Percentiles rank a stretch among this genome's conserved stretches.
Conservation (phyloP, 2,329 filamentous ascomycete genomes). For the Stagonosporopsis chrysanthemi region DNA sequence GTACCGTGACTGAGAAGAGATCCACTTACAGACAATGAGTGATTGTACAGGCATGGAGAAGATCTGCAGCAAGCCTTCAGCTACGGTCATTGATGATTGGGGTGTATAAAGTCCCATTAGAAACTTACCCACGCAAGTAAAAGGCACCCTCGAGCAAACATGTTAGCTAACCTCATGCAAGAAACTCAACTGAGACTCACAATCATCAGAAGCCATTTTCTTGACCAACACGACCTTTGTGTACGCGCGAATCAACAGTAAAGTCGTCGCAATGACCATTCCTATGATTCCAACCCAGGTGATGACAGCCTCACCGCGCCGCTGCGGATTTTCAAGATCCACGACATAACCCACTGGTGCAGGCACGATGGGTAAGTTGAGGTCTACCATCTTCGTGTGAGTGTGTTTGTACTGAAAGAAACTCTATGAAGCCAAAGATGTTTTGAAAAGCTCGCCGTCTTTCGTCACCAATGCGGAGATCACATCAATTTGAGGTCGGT, state of each 20-base stretch:
- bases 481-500: not conserved
- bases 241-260: conserved; percentile 34
- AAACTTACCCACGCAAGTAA: conserved; percentile 18
- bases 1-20: not conserved
- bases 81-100: not conserved
- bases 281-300: conserved; percentile 29
- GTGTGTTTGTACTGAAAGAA: not conserved
- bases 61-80: not conserved
- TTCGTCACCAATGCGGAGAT: not conserved
- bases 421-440: not conserved
- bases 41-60: conserved; percentile 20
- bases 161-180: not conserved
- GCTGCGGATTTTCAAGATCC: conserved; percentile 34
- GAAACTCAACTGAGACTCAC: conserved; percentile 14
- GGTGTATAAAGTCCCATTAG: not conserved
- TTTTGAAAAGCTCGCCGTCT: not conserved
- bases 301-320: conserved; percentile 23
- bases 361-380: conserved; percentile 15
- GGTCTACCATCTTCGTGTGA: conserved; percentile 5
- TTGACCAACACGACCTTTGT: conserved; percentile 29
- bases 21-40: conserved; percentile 18
- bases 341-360: conserved; percentile 32
- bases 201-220: conserved; percentile 32
- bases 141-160: conserved; percentile 12
- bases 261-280: conserved; percentile 20